Evolutionary conservation across 208 protist species (phyloP).

Genomic region (Trypanosoma rangeli): DNA sequence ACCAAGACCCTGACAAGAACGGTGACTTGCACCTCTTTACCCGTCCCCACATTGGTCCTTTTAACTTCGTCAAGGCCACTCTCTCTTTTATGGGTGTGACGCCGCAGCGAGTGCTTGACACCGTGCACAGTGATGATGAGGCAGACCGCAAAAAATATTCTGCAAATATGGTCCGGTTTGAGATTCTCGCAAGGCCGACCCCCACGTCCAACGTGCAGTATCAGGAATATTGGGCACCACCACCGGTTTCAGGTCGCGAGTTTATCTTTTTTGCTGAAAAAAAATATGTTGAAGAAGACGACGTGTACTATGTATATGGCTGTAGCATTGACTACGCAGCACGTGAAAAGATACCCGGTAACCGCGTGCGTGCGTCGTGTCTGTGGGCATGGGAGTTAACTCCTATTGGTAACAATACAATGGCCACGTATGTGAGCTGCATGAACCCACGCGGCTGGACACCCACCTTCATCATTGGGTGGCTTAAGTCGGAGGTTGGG

Average conservation of each 20-base stretch:
- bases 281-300: slow-evolving; percentile 63
- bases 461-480: slow-evolving; percentile 83
- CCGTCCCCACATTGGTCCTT: slow-evolving; percentile 67
- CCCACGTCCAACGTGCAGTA: slow-evolving; percentile 56
- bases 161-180: slow-evolving; percentile 51
- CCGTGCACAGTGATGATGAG: slow-evolving; percentile 66
- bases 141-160: slow-evolving; percentile 61
- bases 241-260: slow-evolving; percentile 65
- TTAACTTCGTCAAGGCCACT: slow-evolving; percentile 78
- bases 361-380: slow-evolving; percentile 39
- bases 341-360: slow-evolving; percentile 26
- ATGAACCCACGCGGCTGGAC: slow-evolving; percentile 88
- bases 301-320: slow-evolving; percentile 79
- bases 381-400: slow-evolving; percentile 75
- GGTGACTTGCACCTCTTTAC: slow-evolving; percentile 79
- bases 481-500: slow-evolving; percentile 79
- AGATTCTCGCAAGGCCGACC: slow-evolving; percentile 45
- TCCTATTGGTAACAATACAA: slow-evolving; percentile 36
- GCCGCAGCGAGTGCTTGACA: slow-evolving; percentile 53
- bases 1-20: slow-evolving; percentile 52
- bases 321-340: slow-evolving; percentile 59
- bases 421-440: slow-evolving; percentile 73
- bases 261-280: slow-evolving; percentile 78
- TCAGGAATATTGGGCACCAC: slow-evolving; percentile 66
- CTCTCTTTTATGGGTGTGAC: slow-evolving; percentile 54